Evolutionary conservation across 2,329 filamentous ascomycete species (phyloP).

Genomic region (Colletotrichum sp.): DNA sequence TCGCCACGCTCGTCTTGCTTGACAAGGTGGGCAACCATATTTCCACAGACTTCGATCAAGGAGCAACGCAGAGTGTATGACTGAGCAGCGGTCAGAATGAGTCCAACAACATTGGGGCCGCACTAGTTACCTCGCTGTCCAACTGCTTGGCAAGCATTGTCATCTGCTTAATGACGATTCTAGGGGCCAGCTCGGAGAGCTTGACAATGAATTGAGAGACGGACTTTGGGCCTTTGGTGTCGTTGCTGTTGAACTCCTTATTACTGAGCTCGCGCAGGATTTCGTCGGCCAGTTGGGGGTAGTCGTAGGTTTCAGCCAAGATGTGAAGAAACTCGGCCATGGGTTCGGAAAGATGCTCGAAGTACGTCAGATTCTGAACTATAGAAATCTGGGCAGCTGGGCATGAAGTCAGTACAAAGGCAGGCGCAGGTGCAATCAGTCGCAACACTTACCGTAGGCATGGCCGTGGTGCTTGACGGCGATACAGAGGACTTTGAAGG

Average conservation of each 20-base stretch:
- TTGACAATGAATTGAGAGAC: constrained; percentile 93
- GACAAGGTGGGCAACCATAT: constrained; percentile 88
- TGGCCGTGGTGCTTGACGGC: constrained; percentile 98
- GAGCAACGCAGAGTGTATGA: constrained; percentile 94
- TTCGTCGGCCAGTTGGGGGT: constrained; percentile 92
- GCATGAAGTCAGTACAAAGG: constrained; percentile 29
- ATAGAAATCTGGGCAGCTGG: constrained; percentile 94
- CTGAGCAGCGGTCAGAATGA: constrained; percentile 36
- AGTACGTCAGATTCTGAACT: constrained; percentile 96
- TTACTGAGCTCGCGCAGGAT: constrained; percentile 92
- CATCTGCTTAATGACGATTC: constrained; percentile 97
- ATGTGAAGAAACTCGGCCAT: constrained; percentile 99
- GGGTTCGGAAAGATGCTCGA: constrained; percentile 96
- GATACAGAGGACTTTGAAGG: constrained; percentile 95
- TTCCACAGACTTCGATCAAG: constrained; percentile 95
- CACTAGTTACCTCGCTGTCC: constrained; percentile 77
- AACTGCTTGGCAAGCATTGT: constrained; percentile 92
- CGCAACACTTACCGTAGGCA: constrained; percentile 73
- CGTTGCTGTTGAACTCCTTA: constrained; percentile 97
- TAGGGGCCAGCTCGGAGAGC: constrained; percentile 88
- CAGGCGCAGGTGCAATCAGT: not conserved
- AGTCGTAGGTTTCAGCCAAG: constrained; percentile 95
- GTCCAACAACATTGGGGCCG: too few relatives aligned
- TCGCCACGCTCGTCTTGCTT: constrained; percentile 90
- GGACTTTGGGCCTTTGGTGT: constrained; percentile 93